Percentiles rank a stretch among this genome's conserved stretches.
Evolutionary conservation across 2,329 filamentous ascomycete species (phyloP).

Genomic region (Aspergillus terreus): DNA sequence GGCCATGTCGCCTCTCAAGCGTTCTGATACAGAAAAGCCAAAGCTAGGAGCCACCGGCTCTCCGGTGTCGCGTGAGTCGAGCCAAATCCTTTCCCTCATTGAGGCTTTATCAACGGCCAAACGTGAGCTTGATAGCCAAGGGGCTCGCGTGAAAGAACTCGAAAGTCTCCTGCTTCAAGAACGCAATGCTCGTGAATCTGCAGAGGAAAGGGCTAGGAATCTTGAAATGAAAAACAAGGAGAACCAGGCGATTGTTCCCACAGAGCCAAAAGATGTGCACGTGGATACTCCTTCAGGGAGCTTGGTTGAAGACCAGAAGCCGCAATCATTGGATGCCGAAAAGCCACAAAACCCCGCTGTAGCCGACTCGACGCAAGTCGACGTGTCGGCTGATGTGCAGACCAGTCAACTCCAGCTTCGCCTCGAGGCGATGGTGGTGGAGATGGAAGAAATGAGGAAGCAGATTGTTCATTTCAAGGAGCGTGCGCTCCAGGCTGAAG

Average conservation of each 20-base stretch:
- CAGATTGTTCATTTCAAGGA: conserved; percentile 75
- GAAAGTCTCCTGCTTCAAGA: conserved; percentile 77
- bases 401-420: conserved; percentile 60
- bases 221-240: conserved; percentile 57
- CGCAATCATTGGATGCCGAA: conserved; percentile 11
- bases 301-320: conserved; percentile 6
- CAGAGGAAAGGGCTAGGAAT: conserved; percentile 74
- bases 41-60: conserved; percentile 48
- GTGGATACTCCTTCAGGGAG: not conserved
- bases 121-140: conserved; percentile 82
- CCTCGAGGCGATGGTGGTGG: conserved; percentile 70
- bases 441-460: conserved; percentile 76
- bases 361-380: conserved; percentile 31
- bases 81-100: conserved; percentile 78
- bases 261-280: conserved; percentile 3
- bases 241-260: conserved; percentile 13
- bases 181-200: conserved; percentile 73
- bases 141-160: conserved; percentile 71
- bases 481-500: conserved; percentile 76
- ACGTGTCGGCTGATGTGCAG: conserved; percentile 24
- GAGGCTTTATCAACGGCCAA: conserved; percentile 81
- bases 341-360: conserved; percentile 9
- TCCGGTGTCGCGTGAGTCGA: conserved; percentile 53
- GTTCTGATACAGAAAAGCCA: conserved; percentile 70
- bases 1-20: conserved; percentile 59